Evolutionary conservation across 2,329 filamentous ascomycete genomes (phyloP).

Genomic region (Boeremia lycopersici): DNA sequence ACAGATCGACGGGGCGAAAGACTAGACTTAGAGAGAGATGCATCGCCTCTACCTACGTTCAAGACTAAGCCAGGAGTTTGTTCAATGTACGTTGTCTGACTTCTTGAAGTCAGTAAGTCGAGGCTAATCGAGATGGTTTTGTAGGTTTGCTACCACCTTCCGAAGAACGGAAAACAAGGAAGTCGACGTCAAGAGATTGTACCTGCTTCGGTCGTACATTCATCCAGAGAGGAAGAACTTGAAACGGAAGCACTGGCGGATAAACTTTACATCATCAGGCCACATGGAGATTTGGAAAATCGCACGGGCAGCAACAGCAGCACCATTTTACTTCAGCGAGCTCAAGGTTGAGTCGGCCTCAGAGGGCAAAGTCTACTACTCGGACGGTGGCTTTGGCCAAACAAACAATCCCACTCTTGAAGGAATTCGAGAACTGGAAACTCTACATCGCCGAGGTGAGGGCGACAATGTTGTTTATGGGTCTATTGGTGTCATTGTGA

Average conservation of each 20-base stretch:
- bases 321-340: background rate
- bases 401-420: background rate
- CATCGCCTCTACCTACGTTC: background rate
- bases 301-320: background rate
- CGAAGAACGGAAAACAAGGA: background rate
- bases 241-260: background rate
- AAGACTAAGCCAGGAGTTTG: background rate
- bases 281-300: background rate
- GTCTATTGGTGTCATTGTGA: background rate
- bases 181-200: background rate
- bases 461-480: no score
- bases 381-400: background rate
- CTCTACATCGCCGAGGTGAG: no score
- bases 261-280: background rate
- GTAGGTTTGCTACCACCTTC: background rate
- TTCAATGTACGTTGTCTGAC: background rate
- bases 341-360: background rate
- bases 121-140: no score
- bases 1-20: background rate
- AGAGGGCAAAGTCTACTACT: background rate
- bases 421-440: background rate
- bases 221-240: background rate
- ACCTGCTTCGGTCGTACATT: background rate
- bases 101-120: no score
- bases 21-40: background rate